These are phyloP conservation scores for Ascochyta pisi DNA, from an alignment of 2,329 filamentous ascomycete genomes.

Conservation along the genomic window DNA sequence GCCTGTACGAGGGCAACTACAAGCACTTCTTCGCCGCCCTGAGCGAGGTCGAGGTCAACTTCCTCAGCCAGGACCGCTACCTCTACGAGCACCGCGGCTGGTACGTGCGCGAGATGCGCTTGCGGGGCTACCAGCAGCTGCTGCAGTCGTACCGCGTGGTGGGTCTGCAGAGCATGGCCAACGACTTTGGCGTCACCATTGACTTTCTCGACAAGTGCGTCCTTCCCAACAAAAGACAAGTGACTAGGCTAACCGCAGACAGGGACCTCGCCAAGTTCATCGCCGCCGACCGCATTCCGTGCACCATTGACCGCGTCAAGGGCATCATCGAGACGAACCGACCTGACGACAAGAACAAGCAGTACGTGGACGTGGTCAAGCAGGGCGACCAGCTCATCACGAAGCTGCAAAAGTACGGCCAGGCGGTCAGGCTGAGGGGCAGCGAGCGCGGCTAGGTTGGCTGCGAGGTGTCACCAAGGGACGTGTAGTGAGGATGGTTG, in stretches of 20 bases:
- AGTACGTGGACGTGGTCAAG: constrained; percentile 97
- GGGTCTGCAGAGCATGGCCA: constrained; percentile 95
- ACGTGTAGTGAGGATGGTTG: constrained; percentile 37
- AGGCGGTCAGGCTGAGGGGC: constrained; percentile 90
- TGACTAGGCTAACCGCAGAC: constrained; percentile 20
- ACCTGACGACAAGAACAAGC: constrained; percentile 99
- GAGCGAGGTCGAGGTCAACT: constrained; percentile 88
- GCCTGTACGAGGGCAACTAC: constrained; percentile 93
- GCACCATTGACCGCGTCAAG: constrained; percentile 96
- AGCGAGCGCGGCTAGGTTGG: constrained; percentile 79
- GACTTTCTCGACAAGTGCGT: constrained; percentile 90
- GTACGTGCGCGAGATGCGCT: constrained; percentile 98
- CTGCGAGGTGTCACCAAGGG: background rate
- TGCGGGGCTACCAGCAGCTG: constrained; percentile 94
- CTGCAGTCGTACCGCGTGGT: constrained; percentile 97
- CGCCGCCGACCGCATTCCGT: constrained; percentile 89
- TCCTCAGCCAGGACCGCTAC: constrained; percentile 93
- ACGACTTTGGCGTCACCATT: constrained; percentile 94
- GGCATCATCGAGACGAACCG: constrained; percentile 98
- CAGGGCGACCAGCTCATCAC: constrained; percentile 98
- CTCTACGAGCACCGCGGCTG: constrained; percentile 94
- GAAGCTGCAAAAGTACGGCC: constrained; percentile 98
- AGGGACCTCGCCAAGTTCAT: constrained; percentile 98
- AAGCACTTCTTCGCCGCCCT: constrained; percentile 91
- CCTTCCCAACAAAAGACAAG: background rate